Conservation (phyloP, 345 rosid species). For the Turnera subulata region DNA sequence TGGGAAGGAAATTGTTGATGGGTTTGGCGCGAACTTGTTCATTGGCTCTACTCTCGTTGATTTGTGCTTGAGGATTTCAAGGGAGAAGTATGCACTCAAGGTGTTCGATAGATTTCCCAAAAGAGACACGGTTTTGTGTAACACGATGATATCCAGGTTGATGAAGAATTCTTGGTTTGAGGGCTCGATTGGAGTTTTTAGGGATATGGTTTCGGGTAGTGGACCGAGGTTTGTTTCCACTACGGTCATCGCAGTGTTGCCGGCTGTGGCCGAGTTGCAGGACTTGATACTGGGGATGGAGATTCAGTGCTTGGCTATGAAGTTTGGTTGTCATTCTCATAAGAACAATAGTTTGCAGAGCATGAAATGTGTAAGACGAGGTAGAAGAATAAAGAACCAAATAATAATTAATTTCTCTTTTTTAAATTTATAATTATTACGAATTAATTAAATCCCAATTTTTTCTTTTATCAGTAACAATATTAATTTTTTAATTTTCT, state of each 20-base stretch:
- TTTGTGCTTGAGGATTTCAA: too few relatives aligned
- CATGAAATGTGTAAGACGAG: too few relatives aligned
- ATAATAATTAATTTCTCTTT: too few relatives aligned
- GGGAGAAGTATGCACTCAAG: constrained; percentile 40
- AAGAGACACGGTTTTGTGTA: constrained; percentile 63
- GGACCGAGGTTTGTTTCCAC: constrained; percentile 41
- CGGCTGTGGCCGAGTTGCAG: constrained; percentile 70
- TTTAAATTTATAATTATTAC: too few relatives aligned
- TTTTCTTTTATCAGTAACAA: too few relatives aligned
- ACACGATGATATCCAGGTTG: constrained; percentile 65
- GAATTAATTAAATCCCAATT: too few relatives aligned
- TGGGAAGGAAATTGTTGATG: constrained; percentile 47
- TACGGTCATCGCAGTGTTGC: constrained; percentile 52
- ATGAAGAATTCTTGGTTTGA: constrained; percentile 41
- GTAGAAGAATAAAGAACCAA: too few relatives aligned
- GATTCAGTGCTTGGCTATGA: too few relatives aligned
- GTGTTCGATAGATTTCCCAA: constrained; percentile 60
- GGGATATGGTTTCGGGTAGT: constrained; percentile 39
- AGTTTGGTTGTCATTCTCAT: constrained; percentile 40
- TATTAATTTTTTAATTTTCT: too few relatives aligned
- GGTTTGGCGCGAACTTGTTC: constrained; percentile 50
- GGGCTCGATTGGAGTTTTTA: constrained; percentile 44
- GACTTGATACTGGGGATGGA: constrained; percentile 58
- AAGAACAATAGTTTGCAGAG: too few relatives aligned
- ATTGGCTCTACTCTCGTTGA: too few relatives aligned